These are phyloP conservation scores for Candida incommunis DNA, from an alignment of 805 yeast species.

Conservation along the genomic window DNA sequence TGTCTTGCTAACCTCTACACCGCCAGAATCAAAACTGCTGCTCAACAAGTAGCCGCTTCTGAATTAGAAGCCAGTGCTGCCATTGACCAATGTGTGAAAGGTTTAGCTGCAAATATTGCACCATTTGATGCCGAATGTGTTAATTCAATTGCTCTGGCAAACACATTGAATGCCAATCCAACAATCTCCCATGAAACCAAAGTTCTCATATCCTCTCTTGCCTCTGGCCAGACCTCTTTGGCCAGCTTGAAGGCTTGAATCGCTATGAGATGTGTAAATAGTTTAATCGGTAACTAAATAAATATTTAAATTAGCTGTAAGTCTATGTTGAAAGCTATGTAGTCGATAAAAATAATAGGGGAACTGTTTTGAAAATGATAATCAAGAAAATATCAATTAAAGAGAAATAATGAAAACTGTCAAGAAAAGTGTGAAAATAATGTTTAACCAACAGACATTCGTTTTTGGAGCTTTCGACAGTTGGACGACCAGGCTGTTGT, in stretches of 20 bases:
- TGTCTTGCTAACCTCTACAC: neutral
- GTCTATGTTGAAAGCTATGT: no score
- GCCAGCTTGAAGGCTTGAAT: neutral
- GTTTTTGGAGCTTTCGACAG: no score
- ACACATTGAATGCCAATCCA: constrained; percentile 1
- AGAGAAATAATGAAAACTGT: no score
- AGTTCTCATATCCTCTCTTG: neutral
- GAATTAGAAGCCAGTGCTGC: neutral
- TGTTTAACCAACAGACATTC: no score
- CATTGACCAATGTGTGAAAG: neutral
- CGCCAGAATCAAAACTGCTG: neutral
- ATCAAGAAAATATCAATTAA: no score
- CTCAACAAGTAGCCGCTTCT: neutral
- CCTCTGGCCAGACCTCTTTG: neutral
- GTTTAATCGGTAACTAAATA: no score
- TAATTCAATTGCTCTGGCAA: neutral
- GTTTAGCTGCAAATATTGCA: neutral
- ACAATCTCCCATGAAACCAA: neutral
- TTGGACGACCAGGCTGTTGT: neutral
- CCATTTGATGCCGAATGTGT: neutral
- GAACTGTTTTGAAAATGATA: no score
- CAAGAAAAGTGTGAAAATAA: no score
- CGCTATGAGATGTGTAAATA: no score
- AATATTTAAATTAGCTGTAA: no score
- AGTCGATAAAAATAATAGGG: no score